phyloP scores from a whole-genome alignment of 106 monocot genomes.

The Cymbidium sinense region DNA sequence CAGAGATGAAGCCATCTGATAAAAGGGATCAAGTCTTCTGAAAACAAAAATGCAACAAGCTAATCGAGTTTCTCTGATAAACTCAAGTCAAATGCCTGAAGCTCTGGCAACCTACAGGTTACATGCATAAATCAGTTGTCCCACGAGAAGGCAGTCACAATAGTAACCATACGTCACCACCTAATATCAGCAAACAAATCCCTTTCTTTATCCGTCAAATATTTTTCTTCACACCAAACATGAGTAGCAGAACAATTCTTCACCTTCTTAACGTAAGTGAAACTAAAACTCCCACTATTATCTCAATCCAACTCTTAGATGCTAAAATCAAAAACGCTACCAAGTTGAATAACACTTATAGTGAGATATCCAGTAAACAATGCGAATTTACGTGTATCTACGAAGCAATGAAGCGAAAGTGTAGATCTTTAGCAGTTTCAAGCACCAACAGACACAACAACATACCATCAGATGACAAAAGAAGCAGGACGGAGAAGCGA shows the following conservation, averaged over 20 bases:
- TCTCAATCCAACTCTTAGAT: background rate
- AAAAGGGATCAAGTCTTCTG: background rate
- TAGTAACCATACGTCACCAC: background rate
- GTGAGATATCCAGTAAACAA: background rate
- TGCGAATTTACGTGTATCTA: background rate
- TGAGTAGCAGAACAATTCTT: background rate
- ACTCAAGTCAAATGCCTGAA: background rate
- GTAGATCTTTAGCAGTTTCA: background rate
- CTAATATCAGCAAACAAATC: background rate
- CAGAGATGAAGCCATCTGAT: background rate
- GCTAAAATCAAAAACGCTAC: background rate
- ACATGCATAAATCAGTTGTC: background rate
- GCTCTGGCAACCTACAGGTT: background rate
- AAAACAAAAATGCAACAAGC: background rate
- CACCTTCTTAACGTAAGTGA: background rate
- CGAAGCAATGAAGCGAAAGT: background rate
- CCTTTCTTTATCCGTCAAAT: background rate
- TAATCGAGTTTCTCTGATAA: background rate
- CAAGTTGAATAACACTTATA: background rate
- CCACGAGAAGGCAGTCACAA: background rate
- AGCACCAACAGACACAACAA: background rate
- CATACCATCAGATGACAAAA: background rate
- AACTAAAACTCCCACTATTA: background rate
- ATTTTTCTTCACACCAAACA: background rate
- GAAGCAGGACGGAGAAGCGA: background rate